Percentiles rank a stretch among this genome's conserved stretches.
phyloP scores from a whole-genome alignment of 768 basidiomycete species.

The Omphalotus guepiniiformis region DNA sequence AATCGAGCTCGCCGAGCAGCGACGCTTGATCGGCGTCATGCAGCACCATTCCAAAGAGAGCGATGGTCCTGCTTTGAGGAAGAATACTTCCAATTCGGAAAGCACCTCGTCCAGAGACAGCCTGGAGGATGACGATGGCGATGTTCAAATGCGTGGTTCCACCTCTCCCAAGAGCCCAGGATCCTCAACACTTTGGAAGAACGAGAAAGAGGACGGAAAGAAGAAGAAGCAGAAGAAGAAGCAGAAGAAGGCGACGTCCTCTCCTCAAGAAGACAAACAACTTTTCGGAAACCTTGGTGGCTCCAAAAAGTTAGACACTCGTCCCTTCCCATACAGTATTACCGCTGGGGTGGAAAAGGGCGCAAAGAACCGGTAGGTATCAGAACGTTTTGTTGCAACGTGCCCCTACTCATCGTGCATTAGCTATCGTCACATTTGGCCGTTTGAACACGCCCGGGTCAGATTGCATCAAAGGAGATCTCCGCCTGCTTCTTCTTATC shows the following conservation, averaged over 20 bases:
- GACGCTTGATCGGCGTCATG: constrained; percentile 86
- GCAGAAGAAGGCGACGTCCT: too few relatives aligned
- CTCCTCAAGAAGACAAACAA: too few relatives aligned
- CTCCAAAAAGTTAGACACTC: constrained; percentile 5
- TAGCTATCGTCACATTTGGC: constrained; percentile 94
- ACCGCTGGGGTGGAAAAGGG: constrained; percentile 96
- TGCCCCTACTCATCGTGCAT: not conserved
- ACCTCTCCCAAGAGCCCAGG: too few relatives aligned
- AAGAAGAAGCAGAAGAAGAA: not conserved
- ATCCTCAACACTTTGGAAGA: not conserved
- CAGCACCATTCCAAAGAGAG: constrained; percentile 78
- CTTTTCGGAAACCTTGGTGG: too few relatives aligned
- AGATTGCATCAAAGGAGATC: constrained; percentile 42
- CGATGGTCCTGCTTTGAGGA: too few relatives aligned
- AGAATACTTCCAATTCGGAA: too few relatives aligned
- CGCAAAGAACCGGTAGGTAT: constrained; percentile 75
- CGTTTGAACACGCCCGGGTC: constrained; percentile 93
- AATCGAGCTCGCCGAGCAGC: constrained; percentile 89
- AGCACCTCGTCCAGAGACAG: too few relatives aligned
- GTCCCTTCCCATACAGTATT: constrained; percentile 85
- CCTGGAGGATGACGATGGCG: too few relatives aligned
- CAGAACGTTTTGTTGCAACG: not conserved
- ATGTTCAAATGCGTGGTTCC: too few relatives aligned
- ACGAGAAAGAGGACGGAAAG: not conserved
- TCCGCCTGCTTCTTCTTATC: too few relatives aligned